Evolutionary conservation across 2,329 filamentous ascomycete species (phyloP), one percentile per base, ranked within the genome.

Genomic region (Diaporthe sp.): DNA sequence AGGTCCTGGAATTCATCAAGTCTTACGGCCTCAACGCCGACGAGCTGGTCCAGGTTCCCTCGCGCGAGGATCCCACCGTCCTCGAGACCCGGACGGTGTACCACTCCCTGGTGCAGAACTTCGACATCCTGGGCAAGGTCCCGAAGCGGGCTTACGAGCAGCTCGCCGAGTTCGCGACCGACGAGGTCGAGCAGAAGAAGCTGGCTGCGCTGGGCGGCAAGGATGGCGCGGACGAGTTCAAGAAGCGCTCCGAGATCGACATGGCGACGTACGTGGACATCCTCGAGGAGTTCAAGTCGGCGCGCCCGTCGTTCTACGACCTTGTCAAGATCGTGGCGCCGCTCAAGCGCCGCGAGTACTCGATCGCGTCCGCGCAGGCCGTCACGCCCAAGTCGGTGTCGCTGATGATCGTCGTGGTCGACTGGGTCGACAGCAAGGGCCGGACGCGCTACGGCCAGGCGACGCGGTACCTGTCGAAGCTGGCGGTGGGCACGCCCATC

Each of bases 61-160:
- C 94, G 75, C 93, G 95, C 73, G 96, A 98, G 77, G 92, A 97
- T 80, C 80, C 90, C 3, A 84, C 88, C 65, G 88, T 94, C 12
- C 85, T 96, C 9, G 96, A 98, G 85, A 95, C 94, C 77, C 93
- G 97, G 78, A 99, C 97, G 19, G 92, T 98, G 68, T 97, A 94
- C 88, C 97, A 99, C 85, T 93, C 95, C 0, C 89, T 99, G 27
- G 85, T 94, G 51, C 96, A 98, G 82, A 98, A 98, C 83, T 86
- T 99, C 72, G 97, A 99, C 85, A 97, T 99, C 81, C 97, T 98
- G 80, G 97, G 97, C 80, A 95, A 96, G 81, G 97, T 97, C 42
- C 95, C 96, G 68, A 99, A 99, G 91, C 93, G 94, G 77, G 99
- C 99, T 90, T 99, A 98, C 87, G 97, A 99, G 85, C 88, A 93